Conservation (phyloP, 768 basidiomycete species). For the Lactarius akahatsu region DNA sequence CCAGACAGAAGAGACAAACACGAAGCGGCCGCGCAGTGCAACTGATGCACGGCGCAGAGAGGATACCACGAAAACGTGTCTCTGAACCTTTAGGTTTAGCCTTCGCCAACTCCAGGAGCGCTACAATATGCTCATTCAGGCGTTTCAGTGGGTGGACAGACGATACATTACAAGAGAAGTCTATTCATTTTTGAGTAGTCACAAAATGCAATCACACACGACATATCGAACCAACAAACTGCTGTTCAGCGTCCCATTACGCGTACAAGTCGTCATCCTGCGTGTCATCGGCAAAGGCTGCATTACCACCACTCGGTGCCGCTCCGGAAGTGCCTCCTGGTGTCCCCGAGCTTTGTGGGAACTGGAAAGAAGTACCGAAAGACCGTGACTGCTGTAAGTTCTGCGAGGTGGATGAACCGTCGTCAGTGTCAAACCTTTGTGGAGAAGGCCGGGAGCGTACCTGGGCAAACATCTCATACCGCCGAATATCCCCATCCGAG, state of each 20-base stretch:
- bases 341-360: conserved; percentile 67
- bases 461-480: conserved; percentile 98
- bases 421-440: neutral
- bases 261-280: conserved; percentile 93
- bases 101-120: neutral
- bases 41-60: neutral
- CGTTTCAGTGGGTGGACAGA: neutral
- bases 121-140: neutral
- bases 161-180: conserved; percentile 21
- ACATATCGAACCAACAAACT: conserved; percentile 14
- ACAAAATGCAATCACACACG: conserved; percentile 16
- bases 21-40: neutral
- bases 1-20: too few species aligned
- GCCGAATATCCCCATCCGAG: conserved; percentile 92
- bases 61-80: neutral
- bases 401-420: conserved; percentile 39
- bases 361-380: conserved; percentile 96
- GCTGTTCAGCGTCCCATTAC: conserved; percentile 35
- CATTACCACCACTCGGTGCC: conserved; percentile 53
- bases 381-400: conserved; percentile 89
- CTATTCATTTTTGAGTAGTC: conserved; percentile 23
- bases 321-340: conserved; percentile 5
- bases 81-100: neutral
- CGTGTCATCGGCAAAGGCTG: conserved; percentile 80
- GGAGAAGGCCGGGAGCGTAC: conserved; percentile 39